phyloP scores from a whole-genome alignment of 164 flowering plant genomes.

The Vitis amurensis region DNA sequence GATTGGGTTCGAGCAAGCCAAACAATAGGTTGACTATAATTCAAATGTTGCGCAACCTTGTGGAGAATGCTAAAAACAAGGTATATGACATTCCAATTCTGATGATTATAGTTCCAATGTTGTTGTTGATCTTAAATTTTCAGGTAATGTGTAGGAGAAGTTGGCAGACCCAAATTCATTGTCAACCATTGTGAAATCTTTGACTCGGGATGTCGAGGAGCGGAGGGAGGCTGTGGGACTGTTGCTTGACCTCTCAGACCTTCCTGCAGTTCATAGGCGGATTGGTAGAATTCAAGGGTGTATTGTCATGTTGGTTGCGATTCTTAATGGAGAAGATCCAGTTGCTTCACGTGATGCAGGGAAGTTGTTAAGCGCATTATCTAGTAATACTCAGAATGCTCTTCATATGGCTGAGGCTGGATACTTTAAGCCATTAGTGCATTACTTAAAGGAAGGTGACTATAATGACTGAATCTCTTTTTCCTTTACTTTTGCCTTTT shows the following conservation, averaged over 20 bases:
- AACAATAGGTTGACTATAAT: constrained; percentile 40
- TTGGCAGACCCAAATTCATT: constrained; percentile 56
- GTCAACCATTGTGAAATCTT: constrained; percentile 59
- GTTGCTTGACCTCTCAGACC: constrained; percentile 49
- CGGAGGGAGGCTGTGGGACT: constrained; percentile 80
- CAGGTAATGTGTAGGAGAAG: constrained; percentile 60
- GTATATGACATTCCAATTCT: constrained; percentile 19
- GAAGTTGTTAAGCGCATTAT: constrained; percentile 55
- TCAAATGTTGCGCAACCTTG: constrained; percentile 45
- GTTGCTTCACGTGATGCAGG: constrained; percentile 58
- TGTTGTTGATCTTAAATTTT: constrained; percentile 5
- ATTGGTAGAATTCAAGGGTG: constrained; percentile 85
- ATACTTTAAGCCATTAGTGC: constrained; percentile 77
- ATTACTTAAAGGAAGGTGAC: constrained; percentile 65
- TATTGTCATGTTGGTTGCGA: constrained; percentile 77
- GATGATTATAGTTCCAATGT: background rate
- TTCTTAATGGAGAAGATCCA: constrained; percentile 64
- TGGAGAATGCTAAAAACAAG: constrained; percentile 42
- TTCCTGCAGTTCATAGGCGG: constrained; percentile 44
- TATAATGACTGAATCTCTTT: background rate
- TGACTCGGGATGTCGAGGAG: constrained; percentile 67
- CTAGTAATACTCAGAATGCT: constrained; percentile 70
- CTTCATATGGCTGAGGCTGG: constrained; percentile 97
- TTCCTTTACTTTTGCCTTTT: background rate
- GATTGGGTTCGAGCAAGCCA: constrained; percentile 51